phyloP scores from a whole-genome alignment of 768 basidiomycete genomes.

The Lactarius sp. region DNA sequence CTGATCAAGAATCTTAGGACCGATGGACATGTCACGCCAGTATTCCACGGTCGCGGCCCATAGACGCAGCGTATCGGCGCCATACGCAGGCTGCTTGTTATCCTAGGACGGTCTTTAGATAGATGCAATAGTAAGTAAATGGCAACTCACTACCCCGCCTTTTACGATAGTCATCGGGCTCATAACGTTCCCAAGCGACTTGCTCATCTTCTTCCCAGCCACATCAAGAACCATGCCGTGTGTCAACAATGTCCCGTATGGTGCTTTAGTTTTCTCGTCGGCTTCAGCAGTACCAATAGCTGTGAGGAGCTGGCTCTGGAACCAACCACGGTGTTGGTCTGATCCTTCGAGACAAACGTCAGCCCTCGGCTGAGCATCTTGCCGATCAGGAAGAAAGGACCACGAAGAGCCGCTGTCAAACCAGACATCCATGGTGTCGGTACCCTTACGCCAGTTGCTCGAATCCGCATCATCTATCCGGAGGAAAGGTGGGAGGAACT shows the following conservation, averaged over 20 bases:
- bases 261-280: slow-evolving; percentile 34
- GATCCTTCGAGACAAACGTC: slow-evolving; percentile 94
- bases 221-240: slow-evolving; percentile 97
- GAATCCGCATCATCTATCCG: slow-evolving; percentile 31
- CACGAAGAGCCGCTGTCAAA: slow-evolving; percentile 96
- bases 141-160: slow-evolving; percentile 60
- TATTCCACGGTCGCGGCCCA: slow-evolving; percentile 94
- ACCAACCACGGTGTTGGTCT: slow-evolving; percentile 99
- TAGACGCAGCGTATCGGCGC: slow-evolving; percentile 78
- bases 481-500: slow-evolving; percentile 69
- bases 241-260: slow-evolving; percentile 81
- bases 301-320: slow-evolving; percentile 92
- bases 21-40: slow-evolving; percentile 82
- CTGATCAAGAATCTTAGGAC: slow-evolving; percentile 69
- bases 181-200: slow-evolving; percentile 87
- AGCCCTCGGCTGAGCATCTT: slow-evolving; percentile 41
- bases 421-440: slow-evolving; percentile 99
- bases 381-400: slow-evolving; percentile 60
- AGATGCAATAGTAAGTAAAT: neutral
- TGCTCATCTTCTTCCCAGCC: slow-evolving; percentile 94
- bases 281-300: slow-evolving; percentile 49
- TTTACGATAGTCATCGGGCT: slow-evolving; percentile 77
- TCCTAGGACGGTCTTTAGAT: slow-evolving; percentile 40
- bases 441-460: slow-evolving; percentile 63
- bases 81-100: slow-evolving; percentile 70